Evolutionary conservation across 176 grass and related monocot genomes (phyloP), one percentile per base, ranked within the genome.

Genomic region (Musa troglodytarum): DNA sequence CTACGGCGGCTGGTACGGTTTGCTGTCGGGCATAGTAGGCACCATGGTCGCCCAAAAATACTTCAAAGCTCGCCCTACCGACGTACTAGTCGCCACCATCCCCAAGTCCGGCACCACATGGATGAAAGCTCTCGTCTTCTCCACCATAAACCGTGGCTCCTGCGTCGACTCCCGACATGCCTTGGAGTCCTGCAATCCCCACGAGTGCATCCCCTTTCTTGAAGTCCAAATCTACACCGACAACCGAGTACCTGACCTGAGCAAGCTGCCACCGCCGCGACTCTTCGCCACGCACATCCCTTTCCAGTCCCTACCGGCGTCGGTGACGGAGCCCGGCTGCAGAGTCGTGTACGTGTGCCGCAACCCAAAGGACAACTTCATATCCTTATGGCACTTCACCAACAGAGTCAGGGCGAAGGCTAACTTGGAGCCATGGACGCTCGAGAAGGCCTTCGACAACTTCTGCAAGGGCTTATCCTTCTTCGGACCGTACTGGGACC

Each of bases 21-120:
- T 16, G 16, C 24, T 24, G 13, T 16, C 0, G 0, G 65, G 1
- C 23, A 68, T 25, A 29, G 14, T 14, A 68, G 34, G 2, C 54
- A 2, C 49, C 67, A 78, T 78, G 14, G 50, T 25, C 49, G 51
- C 29, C 14, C 64, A 68, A 20, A 14, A 29, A 3, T 21, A 54
- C 64, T 78, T 78, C 64, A 15, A 55, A 11, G 21, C 76, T 1
- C 76, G 63, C 2, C 76, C 64, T 2, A 12, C 34, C n/a, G 75
- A 79, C 49, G 19, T 82, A 3, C 10, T 86, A 52, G 22, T 86
- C 25, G 22, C 15, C 53, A 79, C 80, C 43, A 20, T 26, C 9
- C 70, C 76, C 52, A 84, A 79, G 63, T 84, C 70, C 76, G 82
- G 82, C 62, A 84, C 76, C 76, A 79, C 70, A 9, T 84, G 76